Evolutionary conservation across 768 basidiomycete species (phyloP), one percentile per base, ranked within the genome.

Genomic region (Agaricus sinodeliciosus): DNA sequence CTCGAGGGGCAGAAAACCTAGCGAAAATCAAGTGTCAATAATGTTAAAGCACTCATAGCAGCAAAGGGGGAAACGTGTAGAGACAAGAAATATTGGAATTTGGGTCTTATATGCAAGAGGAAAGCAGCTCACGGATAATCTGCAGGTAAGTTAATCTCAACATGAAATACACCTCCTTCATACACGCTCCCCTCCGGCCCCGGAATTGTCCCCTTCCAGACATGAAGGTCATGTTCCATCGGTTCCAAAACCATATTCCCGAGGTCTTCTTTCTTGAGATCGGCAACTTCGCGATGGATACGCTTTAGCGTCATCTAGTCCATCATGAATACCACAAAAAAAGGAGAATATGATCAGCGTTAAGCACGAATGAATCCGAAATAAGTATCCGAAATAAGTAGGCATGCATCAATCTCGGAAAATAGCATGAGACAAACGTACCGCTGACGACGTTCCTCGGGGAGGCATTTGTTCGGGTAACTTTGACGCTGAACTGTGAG

Each of bases 181-280:
- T 92, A 93, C 0, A 84, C 76, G 55, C 87, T 90, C 15, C 87
- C 90, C 59, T 87, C 79, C 1, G 90, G 90, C 0, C 90, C 90
- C 7, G 89, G 90, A 50, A 93, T 82, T 39, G 79, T 76, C 6
- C 84, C 90, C 49, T 73, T 79, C 90, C 90, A 93, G 25, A 78
- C 60, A 63, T 84, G 85, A 50, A 91, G 67, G 59, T 80, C 79
- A 56, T 82, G 78, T 46, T 78, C 80, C 12, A 76, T 69, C 4
- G 90, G 90, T 27, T 74, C 72, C 16, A 93, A 78, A 0, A 74
- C 76, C 57, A 92, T 91, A 25, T 69, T 59, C 5, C 90, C 90
- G 34, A 90, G 70, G 65, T 93, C 90, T 64, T 92, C 90, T 65
- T 88, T 89, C 78, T 82, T 76, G 31, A 86, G 69, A 68, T 92